Evolutionary conservation across 768 basidiomycete genomes (phyloP).

Genomic region (Boletus reticulatus): DNA sequence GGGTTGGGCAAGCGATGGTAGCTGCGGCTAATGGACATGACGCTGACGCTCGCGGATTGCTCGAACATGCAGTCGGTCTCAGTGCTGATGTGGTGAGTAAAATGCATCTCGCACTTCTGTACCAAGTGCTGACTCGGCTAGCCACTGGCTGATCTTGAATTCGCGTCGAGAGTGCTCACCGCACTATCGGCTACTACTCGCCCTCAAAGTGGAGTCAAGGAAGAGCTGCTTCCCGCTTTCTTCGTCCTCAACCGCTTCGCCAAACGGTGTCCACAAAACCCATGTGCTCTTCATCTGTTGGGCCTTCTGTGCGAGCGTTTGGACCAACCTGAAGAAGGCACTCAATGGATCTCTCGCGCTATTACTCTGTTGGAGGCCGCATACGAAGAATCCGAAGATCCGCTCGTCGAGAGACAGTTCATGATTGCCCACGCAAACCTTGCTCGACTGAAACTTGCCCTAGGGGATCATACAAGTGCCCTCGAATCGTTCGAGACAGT

Average conservation of each 20-base stretch:
- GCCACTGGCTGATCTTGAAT: constrained; percentile 83
- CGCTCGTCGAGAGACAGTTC: constrained; percentile 73
- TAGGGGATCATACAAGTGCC: constrained; percentile 56
- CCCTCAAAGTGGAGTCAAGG: constrained; percentile 27
- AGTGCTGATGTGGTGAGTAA: constrained; percentile 52
- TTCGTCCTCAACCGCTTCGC: constrained; percentile 79
- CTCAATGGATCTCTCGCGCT: constrained; percentile 54
- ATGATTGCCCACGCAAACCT: constrained; percentile 79
- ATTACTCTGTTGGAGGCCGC: constrained; percentile 75
- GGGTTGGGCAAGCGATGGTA: constrained; percentile 86
- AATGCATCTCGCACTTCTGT: background rate
- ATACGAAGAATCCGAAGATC: constrained; percentile 87
- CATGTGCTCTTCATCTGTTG: constrained; percentile 77
- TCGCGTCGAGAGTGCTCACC: constrained; percentile 58
- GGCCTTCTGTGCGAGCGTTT: constrained; percentile 85
- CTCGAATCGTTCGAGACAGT: constrained; percentile 70
- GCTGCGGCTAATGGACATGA: constrained; percentile 59
- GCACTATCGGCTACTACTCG: constrained; percentile 25
- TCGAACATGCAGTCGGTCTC: constrained; percentile 71
- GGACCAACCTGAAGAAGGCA: constrained; percentile 63
- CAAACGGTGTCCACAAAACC: constrained; percentile 62
- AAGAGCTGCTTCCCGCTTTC: constrained; percentile 70
- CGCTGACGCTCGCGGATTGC: constrained; percentile 60
- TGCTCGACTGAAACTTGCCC: constrained; percentile 70
- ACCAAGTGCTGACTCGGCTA: constrained; percentile 31